These are phyloP conservation scores for Botrytis tulipae DNA, from an alignment of 2,329 filamentous ascomycete genomes.

Conservation along the genomic window DNA sequence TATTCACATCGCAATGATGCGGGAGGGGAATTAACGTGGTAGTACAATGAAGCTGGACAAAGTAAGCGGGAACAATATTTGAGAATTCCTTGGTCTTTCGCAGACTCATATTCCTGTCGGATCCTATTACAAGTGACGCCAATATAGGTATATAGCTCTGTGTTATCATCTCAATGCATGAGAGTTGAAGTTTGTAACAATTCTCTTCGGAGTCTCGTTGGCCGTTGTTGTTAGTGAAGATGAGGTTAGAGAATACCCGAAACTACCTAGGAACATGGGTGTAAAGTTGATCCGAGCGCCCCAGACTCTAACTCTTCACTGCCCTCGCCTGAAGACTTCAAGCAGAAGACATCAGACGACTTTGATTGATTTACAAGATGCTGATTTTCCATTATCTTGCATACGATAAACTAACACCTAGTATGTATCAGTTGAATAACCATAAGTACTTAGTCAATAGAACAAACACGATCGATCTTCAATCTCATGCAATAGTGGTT, in stretches of 20 bases:
- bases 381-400: neutral
- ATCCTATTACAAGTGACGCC: neutral
- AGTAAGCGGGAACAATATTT: neutral
- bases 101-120: neutral
- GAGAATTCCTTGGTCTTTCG: neutral
- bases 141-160: neutral
- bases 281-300: neutral
- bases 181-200: neutral
- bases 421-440: neutral
- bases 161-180: neutral
- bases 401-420: neutral
- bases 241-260: neutral
- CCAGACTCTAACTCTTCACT: neutral
- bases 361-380: neutral
- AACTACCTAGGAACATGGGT: neutral
- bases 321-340: neutral
- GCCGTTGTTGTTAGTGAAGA: neutral
- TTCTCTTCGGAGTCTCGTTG: neutral
- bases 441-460: neutral
- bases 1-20: neutral
- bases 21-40: neutral
- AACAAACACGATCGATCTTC: neutral
- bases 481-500: neutral
- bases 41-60: neutral
- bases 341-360: neutral